Base-by-base conservation (phyloP, 129 eudicot genomes). In the Calendula officinalis region DNA sequence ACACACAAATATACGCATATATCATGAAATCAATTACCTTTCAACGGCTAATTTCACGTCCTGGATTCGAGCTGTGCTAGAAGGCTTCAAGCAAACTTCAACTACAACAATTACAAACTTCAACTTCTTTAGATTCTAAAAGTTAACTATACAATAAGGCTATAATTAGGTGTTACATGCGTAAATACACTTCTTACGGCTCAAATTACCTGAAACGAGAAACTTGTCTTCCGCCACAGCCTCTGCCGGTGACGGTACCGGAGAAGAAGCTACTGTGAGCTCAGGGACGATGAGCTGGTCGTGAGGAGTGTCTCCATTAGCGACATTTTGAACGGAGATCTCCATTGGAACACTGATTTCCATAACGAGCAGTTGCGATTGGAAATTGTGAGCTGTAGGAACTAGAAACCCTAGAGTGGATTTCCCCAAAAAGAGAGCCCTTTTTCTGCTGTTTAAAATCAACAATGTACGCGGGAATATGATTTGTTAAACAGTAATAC, bases 81-180 rank as follows among this genome's bases (percentile, higher is more conserved):
- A 78, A 54, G 95, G 78, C 70, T 88, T 92, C 78, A 92, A 66
- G 80, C 94, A 79, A 51, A 92, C 98, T 72, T 92, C 98, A 73
- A 92, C 98, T 92, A 80, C 69, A 76, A 60, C 4, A 60, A 12
- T 60, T 48, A 40, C 53, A 52, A 51, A 16, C n/a, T 63, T 17
- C 40, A 33, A 69, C 68, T 37, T 48, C 42, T 51, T 53, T 55
- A 37, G 61, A 52, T 8, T 66, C 56, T n/a, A 11, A 44, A 35
- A 12, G n/a, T 7, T 45, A 43, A 71, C 8, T 17, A 33, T 47
- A 43, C 50, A 41, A 56, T 10, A 37, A 22, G 9, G 64, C 45
- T 71, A 13, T 14, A 48, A 1, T 14, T 27, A 59, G 3, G 34
- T 35, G 37, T 32, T 46, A 47, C 14, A 32, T 55, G 36, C 9